Evolutionary conservation across 345 rosid genomes (phyloP).

Genomic region (Trapa bicornis): DNA sequence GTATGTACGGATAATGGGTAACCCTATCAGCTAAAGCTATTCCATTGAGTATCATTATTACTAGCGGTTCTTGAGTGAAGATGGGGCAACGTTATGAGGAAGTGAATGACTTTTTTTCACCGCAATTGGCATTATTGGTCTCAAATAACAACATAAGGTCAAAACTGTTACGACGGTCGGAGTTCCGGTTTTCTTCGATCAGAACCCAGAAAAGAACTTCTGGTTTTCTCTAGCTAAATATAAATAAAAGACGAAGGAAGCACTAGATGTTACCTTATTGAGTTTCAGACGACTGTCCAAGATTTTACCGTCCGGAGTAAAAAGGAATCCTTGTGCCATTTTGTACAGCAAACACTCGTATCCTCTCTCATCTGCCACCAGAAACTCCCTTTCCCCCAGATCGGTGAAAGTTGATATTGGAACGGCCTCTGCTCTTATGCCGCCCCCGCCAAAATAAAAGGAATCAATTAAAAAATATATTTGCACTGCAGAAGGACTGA

Average conservation of each 20-base stretch:
- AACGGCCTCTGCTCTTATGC: constrained; percentile 52
- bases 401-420: constrained; percentile 90
- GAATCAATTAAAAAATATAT: too few species aligned
- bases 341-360: constrained; percentile 60
- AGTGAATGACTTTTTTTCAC: neutral
- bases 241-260: neutral
- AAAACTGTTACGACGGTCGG: constrained; percentile 10
- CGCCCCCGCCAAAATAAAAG: too few species aligned
- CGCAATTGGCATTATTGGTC: constrained; percentile 13
- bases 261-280: constrained; percentile 42
- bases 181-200: too few species aligned
- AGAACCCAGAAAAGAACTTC: too few species aligned
- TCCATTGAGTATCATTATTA: too few species aligned
- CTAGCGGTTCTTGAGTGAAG: neutral
- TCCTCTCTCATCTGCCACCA: constrained; percentile 96
- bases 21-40: too few species aligned
- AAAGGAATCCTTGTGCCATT: constrained; percentile 67
- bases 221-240: too few species aligned
- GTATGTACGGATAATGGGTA: too few species aligned
- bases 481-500: too few species aligned
- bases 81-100: neutral
- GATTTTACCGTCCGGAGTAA: constrained; percentile 59
- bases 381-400: constrained; percentile 75
- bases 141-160: constrained; percentile 11
- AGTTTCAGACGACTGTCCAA: constrained; percentile 74